These are phyloP conservation scores for Colletotrichum theobromicola DNA, from an alignment of 2,329 filamentous ascomycete species.

Conservation along the genomic window DNA sequence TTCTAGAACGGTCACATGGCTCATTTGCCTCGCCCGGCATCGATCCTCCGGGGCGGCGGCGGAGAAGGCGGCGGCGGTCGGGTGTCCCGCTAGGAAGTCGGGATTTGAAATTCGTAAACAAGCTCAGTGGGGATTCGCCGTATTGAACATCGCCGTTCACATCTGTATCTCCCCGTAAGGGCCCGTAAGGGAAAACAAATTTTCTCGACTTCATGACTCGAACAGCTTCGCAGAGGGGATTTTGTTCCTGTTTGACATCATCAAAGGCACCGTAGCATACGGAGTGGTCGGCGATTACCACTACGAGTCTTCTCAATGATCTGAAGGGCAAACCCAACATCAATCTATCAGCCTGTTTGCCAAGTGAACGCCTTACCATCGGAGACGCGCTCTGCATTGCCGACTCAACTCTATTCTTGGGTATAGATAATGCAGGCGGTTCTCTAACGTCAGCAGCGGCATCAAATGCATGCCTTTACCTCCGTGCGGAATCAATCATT, in stretches of 20 bases:
- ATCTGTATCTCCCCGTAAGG: neutral
- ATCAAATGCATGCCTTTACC: neutral
- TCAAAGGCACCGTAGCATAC: neutral
- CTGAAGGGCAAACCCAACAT: neutral
- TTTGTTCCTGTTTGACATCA: neutral
- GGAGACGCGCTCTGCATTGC: neutral
- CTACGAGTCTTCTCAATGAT: neutral
- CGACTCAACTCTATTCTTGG: neutral
- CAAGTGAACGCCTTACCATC: neutral
- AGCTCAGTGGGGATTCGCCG: neutral
- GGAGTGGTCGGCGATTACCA: neutral
- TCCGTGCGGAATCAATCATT: neutral
- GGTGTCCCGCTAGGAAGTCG: neutral
- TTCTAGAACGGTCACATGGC: neutral
- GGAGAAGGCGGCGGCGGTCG: neutral
- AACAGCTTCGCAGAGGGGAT: neutral
- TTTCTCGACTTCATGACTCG: neutral
- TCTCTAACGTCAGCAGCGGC: neutral
- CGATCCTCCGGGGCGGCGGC: neutral
- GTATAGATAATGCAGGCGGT: neutral
- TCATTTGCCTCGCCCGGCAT: neutral
- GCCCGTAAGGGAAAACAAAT: neutral
- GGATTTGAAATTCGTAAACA: slow-evolving; percentile 7
- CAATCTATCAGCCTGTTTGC: neutral
- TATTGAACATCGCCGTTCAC: neutral